These are phyloP conservation scores for Cladosporium sp. DNA, from an alignment of 2,329 filamentous ascomycete genomes.

Conservation along the genomic window DNA sequence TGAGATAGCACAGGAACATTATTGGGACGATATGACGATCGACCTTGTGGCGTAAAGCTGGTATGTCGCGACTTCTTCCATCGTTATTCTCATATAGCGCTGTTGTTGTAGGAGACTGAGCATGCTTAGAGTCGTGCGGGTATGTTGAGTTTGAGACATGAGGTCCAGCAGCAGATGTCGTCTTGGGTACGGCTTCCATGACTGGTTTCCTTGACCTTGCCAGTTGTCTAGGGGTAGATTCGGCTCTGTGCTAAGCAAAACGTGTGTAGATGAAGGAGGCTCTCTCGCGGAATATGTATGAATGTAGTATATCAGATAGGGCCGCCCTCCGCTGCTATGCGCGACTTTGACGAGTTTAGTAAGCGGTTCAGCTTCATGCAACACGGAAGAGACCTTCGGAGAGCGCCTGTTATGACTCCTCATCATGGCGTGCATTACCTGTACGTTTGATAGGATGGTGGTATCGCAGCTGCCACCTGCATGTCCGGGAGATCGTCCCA, in stretches of 20 bases:
- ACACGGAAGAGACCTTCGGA: background rate
- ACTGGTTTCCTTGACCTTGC: background rate
- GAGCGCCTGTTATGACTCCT: background rate
- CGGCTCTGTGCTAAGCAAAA: background rate
- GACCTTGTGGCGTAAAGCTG: slow-evolving; percentile 53
- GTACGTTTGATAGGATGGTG: background rate
- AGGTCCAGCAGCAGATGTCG: background rate
- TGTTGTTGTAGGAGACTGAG: background rate
- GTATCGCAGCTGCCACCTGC: background rate
- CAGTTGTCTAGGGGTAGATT: background rate
- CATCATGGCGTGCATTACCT: background rate
- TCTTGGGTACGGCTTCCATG: background rate
- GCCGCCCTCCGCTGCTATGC: background rate
- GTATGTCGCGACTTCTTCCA: background rate
- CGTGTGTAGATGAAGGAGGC: background rate
- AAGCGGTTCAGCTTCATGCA: background rate
- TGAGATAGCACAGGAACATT: slow-evolving; percentile 61
- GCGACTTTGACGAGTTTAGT: background rate
- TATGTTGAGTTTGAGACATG: background rate
- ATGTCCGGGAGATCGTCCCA: background rate
- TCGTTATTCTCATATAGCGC: background rate
- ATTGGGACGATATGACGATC: slow-evolving; percentile 61
- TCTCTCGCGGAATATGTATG: background rate
- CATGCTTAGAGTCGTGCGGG: background rate
- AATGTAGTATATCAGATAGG: background rate